Evolutionary conservation across 768 basidiomycete species (phyloP), one percentile per base, ranked within the genome.

Genomic region (Pulveroboletus ravenelii): DNA sequence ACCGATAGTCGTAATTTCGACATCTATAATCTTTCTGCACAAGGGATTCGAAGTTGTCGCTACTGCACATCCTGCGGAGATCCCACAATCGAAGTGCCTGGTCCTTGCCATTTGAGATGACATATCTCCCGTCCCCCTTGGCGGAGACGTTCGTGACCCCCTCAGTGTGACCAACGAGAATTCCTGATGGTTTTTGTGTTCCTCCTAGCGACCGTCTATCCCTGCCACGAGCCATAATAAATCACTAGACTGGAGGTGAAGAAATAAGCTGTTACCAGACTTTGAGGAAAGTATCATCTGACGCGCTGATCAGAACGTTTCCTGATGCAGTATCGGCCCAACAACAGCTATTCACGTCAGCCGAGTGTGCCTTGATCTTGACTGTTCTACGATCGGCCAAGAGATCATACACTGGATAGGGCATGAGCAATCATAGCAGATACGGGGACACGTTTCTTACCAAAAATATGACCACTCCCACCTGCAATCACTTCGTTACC

Each of bases 101-200:
- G 64, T 98, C 95, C 69, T 98, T 98, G 34, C 93, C 93, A 61
- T 98, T 98, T 15, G 91, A 93, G 40, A 98, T 85, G 41, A 95
- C 74, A 64, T 97, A 97, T 52, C 95, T 84, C 9, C 95, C 95
- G 62, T 98, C 95, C 6, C 95, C 95, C 61, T 96, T 97, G 1
- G 95, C 87, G 31, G 92, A 87, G 13, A 96, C 93, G 56, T 91
- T 90, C 6, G 95, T 93, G 50, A 97, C 87, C 37, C 95, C 92
- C 61, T 98, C 94, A 0, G 93, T 96, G 56, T 98, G 95, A 0
- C 96, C 96, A 38, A 95, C 84, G 13, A 98, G 76, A 2, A 95
- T 88, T 18, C 95, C 96, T 3, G 93, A 93, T 9, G 96, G 93
- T 59, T 88, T 91, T 41, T 73, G 67, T 13, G 71, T 71, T 12